Base-by-base conservation (phyloP, 2,329 filamentous ascomycete species). In the Escovopsis sp. region DNA sequence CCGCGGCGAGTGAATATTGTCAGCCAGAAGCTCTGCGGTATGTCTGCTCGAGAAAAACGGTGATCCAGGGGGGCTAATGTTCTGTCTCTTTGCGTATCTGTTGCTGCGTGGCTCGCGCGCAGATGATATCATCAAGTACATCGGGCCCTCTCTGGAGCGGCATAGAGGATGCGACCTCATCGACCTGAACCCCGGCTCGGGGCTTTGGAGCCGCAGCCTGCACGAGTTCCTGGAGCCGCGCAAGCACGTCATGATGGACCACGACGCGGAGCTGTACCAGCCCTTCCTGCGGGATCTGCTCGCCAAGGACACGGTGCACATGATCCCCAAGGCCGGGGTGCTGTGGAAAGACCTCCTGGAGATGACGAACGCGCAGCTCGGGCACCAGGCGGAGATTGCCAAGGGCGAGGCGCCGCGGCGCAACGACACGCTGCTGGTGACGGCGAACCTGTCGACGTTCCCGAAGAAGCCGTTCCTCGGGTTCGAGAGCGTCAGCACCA, bases 161-260 rank as follows among this genome's bases (percentile, higher is more conserved):
- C 80, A 91, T 59, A 65, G 69, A 40, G 84, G 85, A 42, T 87
- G 88, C 61, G 87, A 94, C 53, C 72, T 96, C 37, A 67, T 98
- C 52, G 89, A 96, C 56, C 66, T 94, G 43, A 85, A 88, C 58
- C 89, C 89, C 0, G 87, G 87, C 12, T 65, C 66, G 1, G 85
- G 87, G 8, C 42, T 94, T 3, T 91, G 82, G 76, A 94, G 88
- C 32, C 67, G 68, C 26, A 84, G 81, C 53, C 66, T 96, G 1
- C 78, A 94, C 56, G 69, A 85, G 0, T 64, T 73, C 38, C 67
- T 98, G 7, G 65, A 85, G 53, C 89, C 89, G 4, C 78, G 86
- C 44, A 79, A 75, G 5, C 91, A 98, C 64, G 65, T 95, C 37
- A 68, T 98, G 36, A 70, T 95, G 60, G 88, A 96, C 54, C 77